Percentiles rank a stretch among this genome's conserved stretches.
These are phyloP conservation scores for Fraxinus pennsylvanica DNA, from an alignment of 257 asterid genomes.

Conservation along the genomic window DNA sequence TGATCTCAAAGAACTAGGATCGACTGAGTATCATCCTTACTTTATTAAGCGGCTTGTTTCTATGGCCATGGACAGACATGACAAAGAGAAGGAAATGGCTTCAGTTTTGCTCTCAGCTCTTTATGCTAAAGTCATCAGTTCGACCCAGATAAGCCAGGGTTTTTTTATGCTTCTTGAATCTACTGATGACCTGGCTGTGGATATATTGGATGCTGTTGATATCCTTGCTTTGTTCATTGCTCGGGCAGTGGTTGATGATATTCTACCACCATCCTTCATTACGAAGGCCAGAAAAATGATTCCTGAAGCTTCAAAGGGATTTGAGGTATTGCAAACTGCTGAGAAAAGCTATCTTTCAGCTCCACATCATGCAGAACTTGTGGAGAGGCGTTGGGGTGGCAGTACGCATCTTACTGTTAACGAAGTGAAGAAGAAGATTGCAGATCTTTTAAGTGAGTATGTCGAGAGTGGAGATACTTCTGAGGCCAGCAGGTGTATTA, in stretches of 20 bases:
- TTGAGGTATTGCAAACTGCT: slow-evolving; percentile 45
- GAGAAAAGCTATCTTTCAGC: slow-evolving; percentile 98
- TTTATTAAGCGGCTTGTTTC: slow-evolving; percentile 89
- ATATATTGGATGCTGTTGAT: slow-evolving; percentile 75
- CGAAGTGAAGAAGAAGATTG: slow-evolving; percentile 84
- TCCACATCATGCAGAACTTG: slow-evolving; percentile 98
- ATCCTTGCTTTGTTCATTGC: slow-evolving; percentile 51
- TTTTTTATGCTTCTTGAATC: slow-evolving; percentile 86
- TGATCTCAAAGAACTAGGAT: slow-evolving; percentile 85
- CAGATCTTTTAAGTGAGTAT: slow-evolving; percentile 82
- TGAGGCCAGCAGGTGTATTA: slow-evolving; percentile 93
- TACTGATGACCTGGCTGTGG: slow-evolving; percentile 89
- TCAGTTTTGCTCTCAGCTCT: slow-evolving; percentile 92
- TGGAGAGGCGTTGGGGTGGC: slow-evolving; percentile 97
- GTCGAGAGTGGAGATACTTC: slow-evolving; percentile 86
- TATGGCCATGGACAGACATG: slow-evolving; percentile 91
- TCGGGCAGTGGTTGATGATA: slow-evolving; percentile 60
- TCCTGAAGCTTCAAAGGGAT: slow-evolving; percentile 49
- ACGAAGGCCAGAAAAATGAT: slow-evolving; percentile 46
- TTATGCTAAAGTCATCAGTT: slow-evolving; percentile 74
- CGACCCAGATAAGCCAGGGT: slow-evolving; percentile 81
- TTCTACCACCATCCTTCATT: slow-evolving; percentile 55
- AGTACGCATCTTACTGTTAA: slow-evolving; percentile 93
- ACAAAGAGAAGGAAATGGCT: slow-evolving; percentile 98
- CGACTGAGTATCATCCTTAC: slow-evolving; percentile 86